Evolutionary conservation across 1,139 yeast genomes (phyloP).

Genomic region (Sugiyamaella xylanicola): DNA sequence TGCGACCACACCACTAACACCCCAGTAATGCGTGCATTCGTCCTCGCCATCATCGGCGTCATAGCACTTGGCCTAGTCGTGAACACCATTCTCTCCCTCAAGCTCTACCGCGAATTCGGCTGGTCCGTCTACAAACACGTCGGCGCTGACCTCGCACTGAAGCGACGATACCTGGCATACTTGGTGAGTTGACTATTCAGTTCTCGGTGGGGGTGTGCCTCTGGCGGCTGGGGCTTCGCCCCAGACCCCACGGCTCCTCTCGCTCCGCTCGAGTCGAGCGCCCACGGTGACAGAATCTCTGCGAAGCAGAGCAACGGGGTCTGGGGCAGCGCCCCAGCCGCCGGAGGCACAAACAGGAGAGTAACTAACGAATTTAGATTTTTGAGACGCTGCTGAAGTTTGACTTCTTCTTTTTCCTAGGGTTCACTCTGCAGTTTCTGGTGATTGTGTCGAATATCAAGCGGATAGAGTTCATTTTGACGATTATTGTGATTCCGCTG

Average conservation of each 20-base stretch:
- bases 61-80: conserved; percentile 47
- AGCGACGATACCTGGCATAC: conserved; percentile 47
- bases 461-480: conserved; percentile 53
- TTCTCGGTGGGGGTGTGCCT: neutral
- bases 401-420: conserved; percentile 55
- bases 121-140: conserved; percentile 56
- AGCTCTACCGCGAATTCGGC: conserved; percentile 49
- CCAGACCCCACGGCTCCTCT: neutral
- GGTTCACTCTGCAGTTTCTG: conserved; percentile 56
- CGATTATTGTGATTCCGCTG: conserved; percentile 53
- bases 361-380: conserved; percentile 31
- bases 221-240: neutral
- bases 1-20: no score
- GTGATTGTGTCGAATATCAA: conserved; percentile 51
- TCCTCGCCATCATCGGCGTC: conserved; percentile 52
- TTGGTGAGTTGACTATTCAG: conserved; percentile 38
- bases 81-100: conserved; percentile 44
- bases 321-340: neutral
- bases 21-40: conserved; percentile 41
- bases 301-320: neutral
- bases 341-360: no score
- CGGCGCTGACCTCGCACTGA: conserved; percentile 53
- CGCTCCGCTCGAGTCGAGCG: neutral
- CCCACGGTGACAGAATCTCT: neutral
- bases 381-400: conserved; percentile 47